These are phyloP conservation scores for Zizania palustris DNA, from an alignment of 202 grass and related monocot species.

Conservation along the genomic window DNA sequence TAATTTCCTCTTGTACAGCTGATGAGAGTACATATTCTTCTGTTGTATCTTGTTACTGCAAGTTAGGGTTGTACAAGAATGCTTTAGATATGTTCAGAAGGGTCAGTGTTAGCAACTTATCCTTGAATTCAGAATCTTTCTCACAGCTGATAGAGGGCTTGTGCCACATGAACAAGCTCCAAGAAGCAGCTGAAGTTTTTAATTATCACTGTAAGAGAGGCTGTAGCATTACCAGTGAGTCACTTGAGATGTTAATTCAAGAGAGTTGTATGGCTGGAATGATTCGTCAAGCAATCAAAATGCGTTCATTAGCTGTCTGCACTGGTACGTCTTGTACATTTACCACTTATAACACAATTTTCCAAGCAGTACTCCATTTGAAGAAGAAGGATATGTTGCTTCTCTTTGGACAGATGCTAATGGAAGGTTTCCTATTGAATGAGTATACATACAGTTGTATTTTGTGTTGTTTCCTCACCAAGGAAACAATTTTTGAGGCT, in stretches of 20 bases:
- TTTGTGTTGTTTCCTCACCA: slow-evolving; percentile 47
- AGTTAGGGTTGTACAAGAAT: slow-evolving; percentile 41
- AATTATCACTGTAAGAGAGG: slow-evolving; percentile 52
- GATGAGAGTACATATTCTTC: slow-evolving; percentile 54
- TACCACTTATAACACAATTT: slow-evolving; percentile 48
- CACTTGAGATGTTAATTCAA: slow-evolving; percentile 50
- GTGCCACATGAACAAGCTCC: slow-evolving; percentile 42
- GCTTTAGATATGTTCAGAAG: slow-evolving; percentile 52
- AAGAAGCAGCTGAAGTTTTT: slow-evolving; percentile 57
- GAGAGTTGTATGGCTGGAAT: slow-evolving; percentile 52
- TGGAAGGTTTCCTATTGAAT: slow-evolving; percentile 57
- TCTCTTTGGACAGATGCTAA: slow-evolving; percentile 61
- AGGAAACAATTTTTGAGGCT: slow-evolving; percentile 39
- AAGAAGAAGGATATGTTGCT: slow-evolving; percentile 51
- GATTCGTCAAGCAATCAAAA: slow-evolving; percentile 46
- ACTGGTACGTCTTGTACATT: slow-evolving; percentile 46
- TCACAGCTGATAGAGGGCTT: slow-evolving; percentile 57
- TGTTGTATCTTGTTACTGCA: slow-evolving; percentile 65
- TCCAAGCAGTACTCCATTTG: slow-evolving; percentile 44
- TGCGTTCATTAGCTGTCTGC: slow-evolving; percentile 53
- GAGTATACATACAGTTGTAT: slow-evolving; percentile 44
- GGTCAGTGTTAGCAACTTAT: slow-evolving; percentile 44
- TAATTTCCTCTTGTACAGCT: slow-evolving; percentile 50
- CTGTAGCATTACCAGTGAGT: slow-evolving; percentile 34
- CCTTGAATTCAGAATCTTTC: slow-evolving; percentile 54